These are phyloP conservation scores for Desmodesmus armatus DNA, from an alignment of 139 green algal species.

Conservation along the genomic window DNA sequence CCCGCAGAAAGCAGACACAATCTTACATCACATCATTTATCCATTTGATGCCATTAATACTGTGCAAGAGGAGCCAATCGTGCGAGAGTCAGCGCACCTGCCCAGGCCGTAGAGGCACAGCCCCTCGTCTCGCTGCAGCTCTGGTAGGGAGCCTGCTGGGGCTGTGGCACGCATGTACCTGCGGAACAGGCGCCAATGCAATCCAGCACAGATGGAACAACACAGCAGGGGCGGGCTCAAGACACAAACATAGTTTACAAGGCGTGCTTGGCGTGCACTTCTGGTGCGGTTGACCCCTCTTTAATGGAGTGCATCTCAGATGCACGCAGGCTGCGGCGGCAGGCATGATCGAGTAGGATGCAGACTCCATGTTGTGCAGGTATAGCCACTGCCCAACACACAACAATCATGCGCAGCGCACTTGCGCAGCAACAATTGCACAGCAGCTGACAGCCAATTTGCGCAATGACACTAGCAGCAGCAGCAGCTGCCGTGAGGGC, in stretches of 20 bases:
- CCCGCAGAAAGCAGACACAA: background rate
- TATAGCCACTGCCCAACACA: background rate
- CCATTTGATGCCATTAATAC: too few species aligned
- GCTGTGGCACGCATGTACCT: slow-evolving; percentile 42
- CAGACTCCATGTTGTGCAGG: too few species aligned
- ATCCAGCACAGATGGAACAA: background rate
- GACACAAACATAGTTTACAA: background rate
- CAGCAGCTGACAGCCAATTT: too few species aligned
- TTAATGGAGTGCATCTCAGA: too few species aligned
- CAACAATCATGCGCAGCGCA: background rate
- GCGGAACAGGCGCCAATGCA: background rate
- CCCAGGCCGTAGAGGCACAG: slow-evolving; percentile 42
- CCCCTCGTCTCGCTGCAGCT: slow-evolving; percentile 32
- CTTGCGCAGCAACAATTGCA: background rate
- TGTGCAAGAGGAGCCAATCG: too few species aligned
- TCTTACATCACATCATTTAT: background rate
- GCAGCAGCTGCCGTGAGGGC: too few species aligned
- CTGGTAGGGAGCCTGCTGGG: slow-evolving; percentile 1
- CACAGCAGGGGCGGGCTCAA: background rate
- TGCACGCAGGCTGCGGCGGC: too few species aligned
- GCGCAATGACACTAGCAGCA: too few species aligned
- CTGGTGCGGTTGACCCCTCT: too few species aligned
- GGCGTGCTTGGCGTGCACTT: too few species aligned
- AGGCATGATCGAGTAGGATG: too few species aligned
- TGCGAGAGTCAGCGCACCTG: slow-evolving; percentile 16